Evolutionary conservation across 1,284 basidiomycete species (phyloP).

Genomic region (Boletus semigastroideus): DNA sequence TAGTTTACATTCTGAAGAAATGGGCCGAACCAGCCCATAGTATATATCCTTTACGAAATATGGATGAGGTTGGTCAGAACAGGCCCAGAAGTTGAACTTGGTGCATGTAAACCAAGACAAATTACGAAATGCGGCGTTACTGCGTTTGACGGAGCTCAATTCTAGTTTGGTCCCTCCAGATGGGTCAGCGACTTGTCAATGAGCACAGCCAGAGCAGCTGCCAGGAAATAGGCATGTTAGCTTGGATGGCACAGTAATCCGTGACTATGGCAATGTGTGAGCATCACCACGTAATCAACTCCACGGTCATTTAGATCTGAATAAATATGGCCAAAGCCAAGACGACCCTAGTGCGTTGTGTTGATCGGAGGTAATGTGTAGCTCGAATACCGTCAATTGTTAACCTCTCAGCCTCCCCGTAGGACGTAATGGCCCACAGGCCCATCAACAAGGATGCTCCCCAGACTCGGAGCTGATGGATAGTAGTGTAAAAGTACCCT

Average conservation of each 20-base stretch:
- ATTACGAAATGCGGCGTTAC: background rate
- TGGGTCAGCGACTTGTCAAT: too few relatives aligned
- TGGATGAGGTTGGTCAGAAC: background rate
- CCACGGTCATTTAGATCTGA: background rate
- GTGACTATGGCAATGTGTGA: background rate
- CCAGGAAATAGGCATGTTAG: background rate
- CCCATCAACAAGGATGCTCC: background rate
- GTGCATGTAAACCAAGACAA: background rate
- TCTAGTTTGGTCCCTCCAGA: background rate
- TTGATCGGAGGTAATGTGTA: background rate
- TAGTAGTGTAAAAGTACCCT: too few relatives aligned
- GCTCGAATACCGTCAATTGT: background rate
- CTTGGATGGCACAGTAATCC: background rate
- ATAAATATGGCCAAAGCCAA: background rate
- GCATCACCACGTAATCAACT: too few relatives aligned
- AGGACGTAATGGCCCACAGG: background rate
- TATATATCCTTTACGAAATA: background rate
- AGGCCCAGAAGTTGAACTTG: too few relatives aligned
- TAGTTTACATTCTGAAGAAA: background rate
- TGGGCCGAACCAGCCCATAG: background rate
- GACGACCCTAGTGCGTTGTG: background rate
- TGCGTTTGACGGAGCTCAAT: background rate
- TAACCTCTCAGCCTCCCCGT: too few relatives aligned
- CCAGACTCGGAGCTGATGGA: background rate
- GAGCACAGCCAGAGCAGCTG: background rate